Conservation (phyloP, 306 rosid genomes). For the Fagus crenata region DNA sequence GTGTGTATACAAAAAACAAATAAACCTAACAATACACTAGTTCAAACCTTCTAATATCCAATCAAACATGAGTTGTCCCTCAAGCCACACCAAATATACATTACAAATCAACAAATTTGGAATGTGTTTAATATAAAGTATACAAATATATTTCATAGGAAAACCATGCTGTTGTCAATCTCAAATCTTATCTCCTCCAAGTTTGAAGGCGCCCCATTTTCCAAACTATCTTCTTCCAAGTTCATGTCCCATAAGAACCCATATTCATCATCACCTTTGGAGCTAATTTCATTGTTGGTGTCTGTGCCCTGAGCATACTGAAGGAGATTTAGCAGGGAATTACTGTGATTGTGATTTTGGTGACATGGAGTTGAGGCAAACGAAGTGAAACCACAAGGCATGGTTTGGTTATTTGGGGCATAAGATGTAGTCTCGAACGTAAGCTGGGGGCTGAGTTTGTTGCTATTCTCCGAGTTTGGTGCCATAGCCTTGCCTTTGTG, state of each 20-base stretch:
- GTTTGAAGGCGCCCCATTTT: conserved; percentile 44
- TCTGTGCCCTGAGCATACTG: conserved; percentile 49
- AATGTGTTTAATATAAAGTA: conserved; percentile 6
- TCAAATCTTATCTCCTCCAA: conserved; percentile 73
- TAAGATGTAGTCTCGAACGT: conserved; percentile 37
- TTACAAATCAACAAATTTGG: not conserved
- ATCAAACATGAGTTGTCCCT: conserved; percentile 2
- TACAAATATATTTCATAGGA: conserved; percentile 37
- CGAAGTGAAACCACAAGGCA: conserved; percentile 49
- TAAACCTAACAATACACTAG: not conserved
- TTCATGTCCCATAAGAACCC: conserved; percentile 85
- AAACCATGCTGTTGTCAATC: conserved; percentile 57
- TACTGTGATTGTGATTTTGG: conserved; percentile 27
- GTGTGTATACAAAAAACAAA: not conserved
- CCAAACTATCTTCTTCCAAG: conserved; percentile 56
- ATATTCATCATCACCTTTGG: conserved; percentile 57
- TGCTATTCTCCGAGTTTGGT: conserved; percentile 37
- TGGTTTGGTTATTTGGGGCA: conserved; percentile 37
- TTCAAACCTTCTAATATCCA: conserved; percentile 16
- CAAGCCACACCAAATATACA: conserved; percentile 12
- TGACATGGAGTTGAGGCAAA: conserved; percentile 50
- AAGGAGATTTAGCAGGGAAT: conserved; percentile 57
- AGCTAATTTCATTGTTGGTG: conserved; percentile 38
- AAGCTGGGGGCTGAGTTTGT: conserved; percentile 44
- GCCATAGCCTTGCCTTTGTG: conserved; percentile 55